Evolutionary conservation across 805 yeast genomes (phyloP).

Genomic region (Wickerhamomyces rabaulensis): DNA sequence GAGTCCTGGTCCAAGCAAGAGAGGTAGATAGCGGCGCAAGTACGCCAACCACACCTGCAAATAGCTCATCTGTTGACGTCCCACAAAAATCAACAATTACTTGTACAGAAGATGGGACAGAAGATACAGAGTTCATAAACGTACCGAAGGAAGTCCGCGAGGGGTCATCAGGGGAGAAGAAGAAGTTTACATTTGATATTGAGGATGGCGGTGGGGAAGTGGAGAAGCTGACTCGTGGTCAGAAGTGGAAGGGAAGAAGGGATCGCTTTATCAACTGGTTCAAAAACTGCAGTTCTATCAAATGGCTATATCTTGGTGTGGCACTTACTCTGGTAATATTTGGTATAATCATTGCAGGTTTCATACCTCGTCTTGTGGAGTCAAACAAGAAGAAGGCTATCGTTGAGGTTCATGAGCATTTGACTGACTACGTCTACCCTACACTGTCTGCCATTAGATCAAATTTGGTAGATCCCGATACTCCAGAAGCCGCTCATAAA

Average conservation of each 20-base stretch:
- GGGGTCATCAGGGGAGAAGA: background rate
- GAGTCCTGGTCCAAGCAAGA: background rate
- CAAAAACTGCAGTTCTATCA: background rate
- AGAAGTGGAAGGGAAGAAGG: background rate
- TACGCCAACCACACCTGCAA: background rate
- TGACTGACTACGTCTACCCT: conserved; percentile 33
- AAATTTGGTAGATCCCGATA: conserved; percentile 54
- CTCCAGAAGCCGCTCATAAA: conserved; percentile 45
- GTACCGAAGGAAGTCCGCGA: background rate
- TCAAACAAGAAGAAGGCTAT: background rate
- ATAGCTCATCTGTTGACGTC: background rate
- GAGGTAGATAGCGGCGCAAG: background rate
- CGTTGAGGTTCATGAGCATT: conserved; percentile 1
- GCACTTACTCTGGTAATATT: background rate
- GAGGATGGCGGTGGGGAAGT: background rate
- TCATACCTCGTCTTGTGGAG: background rate
- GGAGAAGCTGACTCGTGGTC: background rate
- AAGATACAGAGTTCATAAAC: background rate
- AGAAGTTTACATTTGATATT: background rate
- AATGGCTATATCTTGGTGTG: background rate
- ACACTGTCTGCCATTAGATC: conserved; percentile 47
- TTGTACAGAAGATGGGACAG: background rate
- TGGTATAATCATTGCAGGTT: background rate
- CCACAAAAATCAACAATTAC: background rate
- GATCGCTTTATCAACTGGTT: background rate